These are phyloP conservation scores for Amaranthus tricolor DNA, from an alignment of 179 eudicot species.

Conservation along the genomic window DNA sequence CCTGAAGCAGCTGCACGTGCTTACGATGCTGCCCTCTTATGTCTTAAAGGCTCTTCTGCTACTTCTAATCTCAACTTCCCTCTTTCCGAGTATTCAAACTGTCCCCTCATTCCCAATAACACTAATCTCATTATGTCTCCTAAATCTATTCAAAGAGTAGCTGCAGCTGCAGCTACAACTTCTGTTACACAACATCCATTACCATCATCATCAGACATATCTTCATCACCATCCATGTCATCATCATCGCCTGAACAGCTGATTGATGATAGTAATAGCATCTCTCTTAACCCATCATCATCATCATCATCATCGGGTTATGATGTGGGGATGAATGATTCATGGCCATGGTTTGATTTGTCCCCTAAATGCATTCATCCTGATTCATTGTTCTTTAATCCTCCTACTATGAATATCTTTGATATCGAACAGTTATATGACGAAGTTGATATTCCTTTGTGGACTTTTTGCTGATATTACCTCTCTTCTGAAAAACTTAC, in stretches of 20 bases:
- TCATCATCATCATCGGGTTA: constrained; percentile 20
- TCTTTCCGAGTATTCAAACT: background rate
- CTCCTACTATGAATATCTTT: constrained; percentile 25
- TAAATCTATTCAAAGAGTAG: constrained; percentile 68
- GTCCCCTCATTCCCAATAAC: background rate
- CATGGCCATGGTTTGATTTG: constrained; percentile 62
- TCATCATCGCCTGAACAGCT: constrained; percentile 34
- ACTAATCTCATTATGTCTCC: constrained; percentile 48
- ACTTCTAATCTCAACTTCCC: constrained; percentile 89
- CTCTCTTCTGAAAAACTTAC: background rate
- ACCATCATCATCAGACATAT: background rate
- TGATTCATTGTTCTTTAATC: constrained; percentile 44
- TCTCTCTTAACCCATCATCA: constrained; percentile 18
- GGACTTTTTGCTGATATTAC: constrained; percentile 56
- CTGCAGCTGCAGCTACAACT: constrained; percentile 57
- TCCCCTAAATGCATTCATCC: constrained; percentile 53
- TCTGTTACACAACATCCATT: background rate
- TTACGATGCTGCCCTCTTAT: constrained; percentile 86
- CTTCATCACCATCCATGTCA: constrained; percentile 7
- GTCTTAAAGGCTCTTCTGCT: constrained; percentile 81
- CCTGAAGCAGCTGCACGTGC: constrained; percentile 98
- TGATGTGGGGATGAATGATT: constrained; percentile 18
- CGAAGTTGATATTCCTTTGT: constrained; percentile 62
- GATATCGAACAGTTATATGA: constrained; percentile 42
- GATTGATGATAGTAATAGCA: constrained; percentile 37